Percentiles rank a stretch among this genome's conserved stretches.
phyloP scores from a whole-genome alignment of 345 rosid species.

The Boechera retrofracta region DNA sequence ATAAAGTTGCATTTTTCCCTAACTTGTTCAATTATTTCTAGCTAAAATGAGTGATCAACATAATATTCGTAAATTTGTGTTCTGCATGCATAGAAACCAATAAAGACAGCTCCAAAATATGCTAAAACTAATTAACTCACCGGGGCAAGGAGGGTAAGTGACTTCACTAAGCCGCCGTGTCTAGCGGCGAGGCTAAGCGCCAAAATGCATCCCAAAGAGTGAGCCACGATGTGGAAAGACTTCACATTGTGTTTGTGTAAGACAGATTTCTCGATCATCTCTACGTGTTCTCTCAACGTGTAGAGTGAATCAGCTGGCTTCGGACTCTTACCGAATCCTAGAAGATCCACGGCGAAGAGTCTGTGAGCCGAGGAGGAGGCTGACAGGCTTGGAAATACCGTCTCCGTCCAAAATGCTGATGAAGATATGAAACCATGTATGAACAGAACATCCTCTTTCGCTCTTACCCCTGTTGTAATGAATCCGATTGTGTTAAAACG shows the following conservation, averaged over 20 bases:
- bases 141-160: conserved; percentile 91
- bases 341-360: conserved; percentile 82
- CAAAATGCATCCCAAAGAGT: conserved; percentile 96
- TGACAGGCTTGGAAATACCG: conserved; percentile 85
- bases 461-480: conserved; percentile 30
- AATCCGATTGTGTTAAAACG: conserved; percentile 17
- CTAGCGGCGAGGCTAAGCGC: conserved; percentile 86
- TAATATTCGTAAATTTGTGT: not conserved
- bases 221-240: conserved; percentile 95
- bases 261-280: conserved; percentile 86
- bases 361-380: conserved; percentile 58
- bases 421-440: conserved; percentile 99
- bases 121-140: conserved; percentile 47
- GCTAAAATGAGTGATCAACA: conserved; percentile 3
- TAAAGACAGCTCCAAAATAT: conserved; percentile 10
- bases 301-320: conserved; percentile 94
- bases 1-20: not conserved
- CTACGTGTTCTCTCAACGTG: conserved; percentile 85
- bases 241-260: conserved; percentile 64
- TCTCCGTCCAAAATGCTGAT: conserved; percentile 94
- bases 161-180: conserved; percentile 70
- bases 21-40: not conserved
- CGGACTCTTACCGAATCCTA: conserved; percentile 98
- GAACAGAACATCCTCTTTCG: conserved; percentile 83
- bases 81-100: not conserved